Base-by-base conservation (phyloP, 768 basidiomycete genomes). In the Collybiopsis confluens region DNA sequence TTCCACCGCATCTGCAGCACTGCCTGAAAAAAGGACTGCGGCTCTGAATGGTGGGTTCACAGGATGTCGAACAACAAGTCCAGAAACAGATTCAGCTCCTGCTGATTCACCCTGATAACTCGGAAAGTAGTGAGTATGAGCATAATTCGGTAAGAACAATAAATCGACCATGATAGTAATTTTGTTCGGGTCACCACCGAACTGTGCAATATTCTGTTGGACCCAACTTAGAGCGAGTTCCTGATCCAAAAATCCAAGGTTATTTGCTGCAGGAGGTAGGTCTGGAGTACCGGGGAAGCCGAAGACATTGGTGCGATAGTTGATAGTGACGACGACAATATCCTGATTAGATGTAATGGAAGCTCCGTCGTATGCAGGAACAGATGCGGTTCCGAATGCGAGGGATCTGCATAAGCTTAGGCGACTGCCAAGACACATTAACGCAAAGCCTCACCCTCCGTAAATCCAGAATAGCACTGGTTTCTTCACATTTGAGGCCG, bases 211-310 rank as follows among this genome's bases (percentile, higher is more conserved):
- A 46, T 74, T 65, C 26, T 68, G 59, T 54, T 71, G 68, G 1
- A 74, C 63, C 75, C 75, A 76, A 54, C 72, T 67, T 18, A 76
- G 54, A 0, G 69, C 72, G 0, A 67, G 69, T n/a, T 70, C 60
- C 56, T 76, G 73, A 55, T 77, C 76, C 18, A 71, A 59, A 16
- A 77, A 62, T 2, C 75, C 75, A 1, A 62, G 63, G 49, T 77
- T 76, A 49, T 69, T 65, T 9, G 73, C 75, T 47, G 76, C 65
- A n/a, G 64, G 63, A n/a, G 61, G 59, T 7, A 73, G 58, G 2
- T 62, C 58, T 4, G 64, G 54, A 8, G 69, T 65, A 28, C 67
- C 66, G 35, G 68, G 62, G 55, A 67, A 74, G 1, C 64, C 70
- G 11, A 64, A 62, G 6, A 68, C 24, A 44, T 62, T 65, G 15